Evolutionary conservation across 768 basidiomycete genomes (phyloP).

Genomic region (Rossbeevera mucosa): DNA sequence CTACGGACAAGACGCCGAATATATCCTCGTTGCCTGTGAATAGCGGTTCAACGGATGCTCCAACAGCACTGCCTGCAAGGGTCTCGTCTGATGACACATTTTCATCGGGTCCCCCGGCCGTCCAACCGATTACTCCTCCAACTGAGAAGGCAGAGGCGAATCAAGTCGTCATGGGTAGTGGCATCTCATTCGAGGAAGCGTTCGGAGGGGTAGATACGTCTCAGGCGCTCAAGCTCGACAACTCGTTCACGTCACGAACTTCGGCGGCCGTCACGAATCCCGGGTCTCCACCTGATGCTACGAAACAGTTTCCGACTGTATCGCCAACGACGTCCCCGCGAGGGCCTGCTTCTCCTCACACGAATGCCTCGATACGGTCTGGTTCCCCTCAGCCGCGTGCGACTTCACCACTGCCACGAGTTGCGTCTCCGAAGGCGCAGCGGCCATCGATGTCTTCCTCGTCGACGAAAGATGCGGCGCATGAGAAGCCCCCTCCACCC

Average conservation of each 20-base stretch:
- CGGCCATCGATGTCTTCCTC: slow-evolving; percentile 59
- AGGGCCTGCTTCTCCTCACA: slow-evolving; percentile 28
- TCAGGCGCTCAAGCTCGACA: slow-evolving; percentile 38
- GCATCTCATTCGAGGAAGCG: slow-evolving; percentile 51
- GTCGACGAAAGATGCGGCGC: slow-evolving; percentile 44
- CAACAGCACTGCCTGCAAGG: slow-evolving; percentile 14
- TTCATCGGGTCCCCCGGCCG: slow-evolving; percentile 25
- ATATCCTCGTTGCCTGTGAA: slow-evolving; percentile 13
- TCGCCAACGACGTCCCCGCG: slow-evolving; percentile 41
- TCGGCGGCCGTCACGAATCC: slow-evolving; percentile 29
- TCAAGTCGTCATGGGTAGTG: slow-evolving; percentile 8
- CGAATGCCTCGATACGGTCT: slow-evolving; percentile 27
- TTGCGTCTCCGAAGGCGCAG: slow-evolving; percentile 48
- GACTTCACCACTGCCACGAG: slow-evolving; percentile 48
- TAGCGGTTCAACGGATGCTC: slow-evolving; percentile 4
- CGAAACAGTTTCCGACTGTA: slow-evolving; percentile 35
- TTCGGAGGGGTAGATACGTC: slow-evolving; percentile 45
- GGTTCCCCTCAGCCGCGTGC: slow-evolving; percentile 41
- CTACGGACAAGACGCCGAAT: slow-evolving; percentile 11
- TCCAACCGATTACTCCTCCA: slow-evolving; percentile 3
- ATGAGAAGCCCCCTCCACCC: slow-evolving; percentile 52
- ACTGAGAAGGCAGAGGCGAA: slow-evolving; percentile 13
- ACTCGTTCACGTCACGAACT: slow-evolving; percentile 33
- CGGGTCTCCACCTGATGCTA: slow-evolving; percentile 14
- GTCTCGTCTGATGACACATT: slow-evolving; percentile 49